Percentiles rank a stretch among this genome's conserved stretches.
phyloP scores from a whole-genome alignment of 1,284 basidiomycete genomes.

The Tilletia caries region DNA sequence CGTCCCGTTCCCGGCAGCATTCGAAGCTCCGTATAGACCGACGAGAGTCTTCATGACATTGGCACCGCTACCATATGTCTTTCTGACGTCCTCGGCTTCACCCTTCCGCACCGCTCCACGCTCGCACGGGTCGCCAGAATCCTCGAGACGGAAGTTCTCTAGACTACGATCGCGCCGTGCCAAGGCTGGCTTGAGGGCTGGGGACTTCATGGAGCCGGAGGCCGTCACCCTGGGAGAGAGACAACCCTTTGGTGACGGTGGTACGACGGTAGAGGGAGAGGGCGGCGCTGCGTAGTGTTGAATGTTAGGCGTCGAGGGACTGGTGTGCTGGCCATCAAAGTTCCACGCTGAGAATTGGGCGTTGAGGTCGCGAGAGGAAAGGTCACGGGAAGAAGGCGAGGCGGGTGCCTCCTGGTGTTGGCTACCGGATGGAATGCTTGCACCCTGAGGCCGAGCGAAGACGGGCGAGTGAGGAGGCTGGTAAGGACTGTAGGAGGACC shows the following conservation, averaged over 20 bases:
- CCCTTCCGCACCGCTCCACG: slow-evolving; percentile 15
- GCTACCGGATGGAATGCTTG: not conserved
- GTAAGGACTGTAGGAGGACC: not conserved
- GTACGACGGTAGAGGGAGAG: slow-evolving; percentile 21
- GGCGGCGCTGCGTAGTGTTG: slow-evolving; percentile 20
- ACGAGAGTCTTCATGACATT: slow-evolving; percentile 18
- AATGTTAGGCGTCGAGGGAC: slow-evolving; percentile 17
- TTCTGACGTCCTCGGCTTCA: slow-evolving; percentile 16
- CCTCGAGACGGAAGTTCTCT: slow-evolving; percentile 20
- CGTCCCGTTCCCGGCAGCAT: not conserved
- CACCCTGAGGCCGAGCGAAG: not conserved
- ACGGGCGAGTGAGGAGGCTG: slow-evolving; percentile 8
- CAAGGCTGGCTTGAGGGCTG: slow-evolving; percentile 21
- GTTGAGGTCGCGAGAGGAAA: not conserved
- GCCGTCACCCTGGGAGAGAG: slow-evolving; percentile 20
- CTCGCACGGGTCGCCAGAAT: slow-evolving; percentile 16
- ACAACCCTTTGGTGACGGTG: slow-evolving; percentile 9
- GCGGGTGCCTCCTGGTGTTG: not conserved
- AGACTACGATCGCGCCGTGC: slow-evolving; percentile 18
- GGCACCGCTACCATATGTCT: not conserved
- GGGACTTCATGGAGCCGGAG: slow-evolving; percentile 18
- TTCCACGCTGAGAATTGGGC: not conserved
- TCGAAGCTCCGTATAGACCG: slow-evolving; percentile 18
- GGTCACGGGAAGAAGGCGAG: not conserved
- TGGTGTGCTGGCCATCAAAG: slow-evolving; percentile 7